Evolutionary conservation across 768 basidiomycete genomes (phyloP).

Genomic region (Suillus plorans): DNA sequence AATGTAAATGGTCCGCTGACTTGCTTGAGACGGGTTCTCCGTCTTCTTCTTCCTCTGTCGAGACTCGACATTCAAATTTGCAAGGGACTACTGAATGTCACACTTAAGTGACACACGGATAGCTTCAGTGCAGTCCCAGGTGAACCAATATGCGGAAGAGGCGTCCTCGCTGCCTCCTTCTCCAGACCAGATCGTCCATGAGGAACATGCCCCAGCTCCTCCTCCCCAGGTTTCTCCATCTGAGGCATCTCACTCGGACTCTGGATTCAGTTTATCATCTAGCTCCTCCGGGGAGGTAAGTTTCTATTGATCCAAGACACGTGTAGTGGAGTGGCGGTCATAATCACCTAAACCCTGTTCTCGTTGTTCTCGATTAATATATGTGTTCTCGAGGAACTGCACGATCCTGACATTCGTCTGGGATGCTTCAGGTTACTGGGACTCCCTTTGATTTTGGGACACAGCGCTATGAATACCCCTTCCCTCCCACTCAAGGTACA

Average conservation of each 20-base stretch:
- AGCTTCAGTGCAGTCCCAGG: background rate
- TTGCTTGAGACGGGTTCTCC: slow-evolving; percentile 5
- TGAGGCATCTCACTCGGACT: slow-evolving; percentile 27
- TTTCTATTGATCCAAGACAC: slow-evolving; percentile 10
- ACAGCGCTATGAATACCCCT: slow-evolving; percentile 33
- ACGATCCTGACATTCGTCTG: slow-evolving; percentile 6
- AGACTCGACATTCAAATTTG: background rate
- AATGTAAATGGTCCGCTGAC: slow-evolving; percentile 3
- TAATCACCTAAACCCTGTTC: slow-evolving; percentile 8
- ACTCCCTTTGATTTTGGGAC: slow-evolving; percentile 34
- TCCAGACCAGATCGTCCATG: slow-evolving; percentile 1
- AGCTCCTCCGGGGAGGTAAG: slow-evolving; percentile 33
- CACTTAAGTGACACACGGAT: background rate
- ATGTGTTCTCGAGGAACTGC: slow-evolving; percentile 4
- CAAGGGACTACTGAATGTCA: slow-evolving; percentile 7
- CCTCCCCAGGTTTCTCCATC: slow-evolving; percentile 8
- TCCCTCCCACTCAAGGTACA: slow-evolving; percentile 29
- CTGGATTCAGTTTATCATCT: slow-evolving; percentile 30
- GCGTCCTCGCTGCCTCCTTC: background rate
- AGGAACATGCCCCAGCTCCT: slow-evolving; percentile 9
- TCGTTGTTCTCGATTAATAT: slow-evolving; percentile 5
- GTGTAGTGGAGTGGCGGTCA: slow-evolving; percentile 4
- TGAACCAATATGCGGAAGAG: background rate
- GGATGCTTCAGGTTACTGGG: slow-evolving; percentile 27
- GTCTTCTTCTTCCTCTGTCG: background rate